phyloP scores from a whole-genome alignment of 768 basidiomycete species.

The Rhizopogon sp. region DNA sequence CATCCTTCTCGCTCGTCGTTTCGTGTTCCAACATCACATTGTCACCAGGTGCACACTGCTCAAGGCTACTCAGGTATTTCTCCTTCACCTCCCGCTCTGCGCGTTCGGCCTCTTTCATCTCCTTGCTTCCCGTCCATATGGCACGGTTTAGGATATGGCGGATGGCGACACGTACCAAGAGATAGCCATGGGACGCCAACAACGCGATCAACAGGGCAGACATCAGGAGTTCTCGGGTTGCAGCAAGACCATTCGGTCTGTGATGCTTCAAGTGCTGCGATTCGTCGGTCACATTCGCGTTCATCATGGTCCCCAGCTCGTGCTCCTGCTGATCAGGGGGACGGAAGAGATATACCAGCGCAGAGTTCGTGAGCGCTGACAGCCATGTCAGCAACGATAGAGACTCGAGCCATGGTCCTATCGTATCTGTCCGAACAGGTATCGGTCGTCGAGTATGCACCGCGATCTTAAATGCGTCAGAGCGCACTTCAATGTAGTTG shows the following conservation, averaged over 20 bases:
- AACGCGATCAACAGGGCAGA: constrained; percentile 73
- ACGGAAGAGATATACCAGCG: constrained; percentile 88
- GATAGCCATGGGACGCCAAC: constrained; percentile 81
- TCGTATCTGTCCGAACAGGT: constrained; percentile 82
- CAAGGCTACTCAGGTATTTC: constrained; percentile 31
- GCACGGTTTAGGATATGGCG: constrained; percentile 68
- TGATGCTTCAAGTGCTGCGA: constrained; percentile 9
- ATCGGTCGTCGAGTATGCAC: constrained; percentile 81
- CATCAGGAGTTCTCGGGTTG: constrained; percentile 47
- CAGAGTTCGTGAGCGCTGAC: constrained; percentile 80
- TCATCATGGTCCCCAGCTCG: background rate
- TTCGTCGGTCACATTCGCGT: constrained; percentile 2
- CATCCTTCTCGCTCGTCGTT: constrained; percentile 11
- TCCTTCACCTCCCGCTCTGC: constrained; percentile 52
- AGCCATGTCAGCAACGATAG: constrained; percentile 89
- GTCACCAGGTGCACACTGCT: constrained; percentile 12
- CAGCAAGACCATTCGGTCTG: constrained; percentile 23
- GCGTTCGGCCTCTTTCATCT: constrained; percentile 52
- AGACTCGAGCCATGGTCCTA: constrained; percentile 92
- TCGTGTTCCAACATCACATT: constrained; percentile 7
- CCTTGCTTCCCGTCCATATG: constrained; percentile 72
- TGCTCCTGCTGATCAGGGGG: constrained; percentile 28
- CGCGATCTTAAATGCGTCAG: constrained; percentile 94
- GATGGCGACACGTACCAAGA: constrained; percentile 57
- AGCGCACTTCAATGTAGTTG: constrained; percentile 87